Evolutionary conservation across 805 yeast species (phyloP), one percentile per base, ranked within the genome.

Genomic region (Candida loeiensis): DNA sequence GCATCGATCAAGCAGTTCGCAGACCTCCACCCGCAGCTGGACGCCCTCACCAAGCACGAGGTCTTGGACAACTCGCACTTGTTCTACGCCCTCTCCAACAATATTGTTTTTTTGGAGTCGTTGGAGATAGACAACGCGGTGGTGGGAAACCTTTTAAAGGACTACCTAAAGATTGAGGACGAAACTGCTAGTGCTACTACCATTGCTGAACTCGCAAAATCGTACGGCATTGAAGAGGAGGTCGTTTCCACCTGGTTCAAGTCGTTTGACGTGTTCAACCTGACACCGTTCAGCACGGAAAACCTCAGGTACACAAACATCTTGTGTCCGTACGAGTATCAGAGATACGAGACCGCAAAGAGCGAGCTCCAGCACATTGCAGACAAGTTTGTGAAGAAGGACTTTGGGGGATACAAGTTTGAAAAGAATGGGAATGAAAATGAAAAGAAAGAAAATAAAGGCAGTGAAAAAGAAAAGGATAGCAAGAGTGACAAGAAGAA

Each of bases 71-170:
- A 47, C 34, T 60, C 56, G 46, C 58, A 54, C 28, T 44, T 64
- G 12, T 64, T 49, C 45, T 56, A 56, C 46, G 54, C 57, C 5
- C 44, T 66, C n/a, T 54, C 55, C 44, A 58, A 62, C 42, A 54
- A 50, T 30, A 25, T 50, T 2, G 47, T 53, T 11, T 48, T 46
- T 34, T 50, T 56, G 35, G 63, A 59, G 28, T 65, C 61, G 22
- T 43, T 67, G 34, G 36, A 49, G 19, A 54, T 59, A 32, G 53
- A 53, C 13, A 50, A 66, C 38, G 50, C 49, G 1, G 43, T 40
- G 5, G 63, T 65, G 6, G 49, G 47, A 15, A 38, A 45, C 6
- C 40, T 65, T 41, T 53, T 59, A 37, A 41, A 36, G 16, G 41
- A 39, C 8, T 38, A 36, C 26, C 18, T 34, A 3, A 16, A 25